Evolutionary conservation across 257 asterid genomes (phyloP), one percentile per base, ranked within the genome.

Genomic region (Solanum megistacrolobum): DNA sequence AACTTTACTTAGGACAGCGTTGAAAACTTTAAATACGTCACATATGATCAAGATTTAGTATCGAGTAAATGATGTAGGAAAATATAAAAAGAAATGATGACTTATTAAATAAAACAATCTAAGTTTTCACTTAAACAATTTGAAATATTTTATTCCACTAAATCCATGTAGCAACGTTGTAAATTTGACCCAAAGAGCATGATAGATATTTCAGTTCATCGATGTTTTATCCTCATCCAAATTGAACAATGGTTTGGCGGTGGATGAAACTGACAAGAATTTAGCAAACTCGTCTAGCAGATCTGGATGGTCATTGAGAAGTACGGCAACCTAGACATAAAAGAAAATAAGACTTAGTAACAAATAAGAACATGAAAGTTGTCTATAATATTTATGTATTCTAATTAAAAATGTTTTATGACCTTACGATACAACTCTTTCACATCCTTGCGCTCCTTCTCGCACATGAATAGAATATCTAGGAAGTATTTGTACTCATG

Each of bases 391-490:
- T 0, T 8, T 11, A 6, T 18, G 62, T 18, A 86, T 13, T 16
- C 10, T 21, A 74, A 48, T 87, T 8, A 21, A 21, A 74, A 71
- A n/a, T 69, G 32, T 20, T 23, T 74, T 25, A 10, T 83, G 29
- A 62, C 69, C 31, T 62, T n/a, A 62, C 6, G 3, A n/a, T 62
- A 62, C 12, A 62, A 11, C 69, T 94, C 98, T 55, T 89, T 90
- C 74, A 96, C 95, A 86, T 95, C 94, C 93, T 96, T 96, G 94
- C 95, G 98, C 86, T 95, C 99, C 90, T 96, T 97, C 69, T 98
- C 89, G 68, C 95, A 96, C 98, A 95, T 97, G 91, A 93, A 94
- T 93, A 97, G 92, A 91, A 96, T 93, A 91, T 94, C 99, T 60
- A 96, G 94, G 95, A 95, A 97, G 25, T 98, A 93, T 93, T 94